Evolutionary conservation across 2,329 filamentous ascomycete genomes (phyloP), one percentile per base, ranked within the genome.

Genomic region (Fusarium verticillioides): DNA sequence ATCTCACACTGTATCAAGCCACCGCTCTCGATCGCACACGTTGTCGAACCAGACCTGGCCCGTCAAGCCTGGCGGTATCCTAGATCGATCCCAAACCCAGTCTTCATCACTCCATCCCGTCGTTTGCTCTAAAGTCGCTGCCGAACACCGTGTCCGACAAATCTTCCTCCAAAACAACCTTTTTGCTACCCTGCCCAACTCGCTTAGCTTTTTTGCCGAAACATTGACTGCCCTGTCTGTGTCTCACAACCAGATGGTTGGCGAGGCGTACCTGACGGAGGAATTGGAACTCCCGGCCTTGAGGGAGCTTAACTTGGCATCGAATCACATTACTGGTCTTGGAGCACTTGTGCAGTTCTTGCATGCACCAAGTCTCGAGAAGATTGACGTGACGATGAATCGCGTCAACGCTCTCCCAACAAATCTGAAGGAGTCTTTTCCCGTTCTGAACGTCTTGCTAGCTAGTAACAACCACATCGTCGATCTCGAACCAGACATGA

Each of bases 321-420:
- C 89, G 30, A 96, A 96, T 79, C 91, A 91, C 50, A 89, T 98
- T 67, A 91, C 89, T 0, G 90, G 90, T 7, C 83, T 98, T 15
- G 86, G 88, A 3, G 89, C 92, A 1, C 83, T 98, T 21, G 87
- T 90, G 7, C 82, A 85, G 9, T 85, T 90, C 72, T 87, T 98
- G 9, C 86, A 88, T n/a, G 94, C 95, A 0, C 94, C 95, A 0
- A 85, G 84, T 11, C 87, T 98, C 11, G 89, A 92, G 60, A 93
- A 92, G 75, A 86, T 98, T 3, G 94, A 98, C 78, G 86, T 97
- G 12, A 94, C 93, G 30, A 89, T 92, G 72, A 98, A 98, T 80
- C 91, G 93, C n/a, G 83, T 98, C 36, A 88, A 90, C 2, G 87
- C 88, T 1, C 85, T 98, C 1, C 94, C 95, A 0, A 74, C 80